Evolutionary conservation across 1,139 yeast genomes (phyloP), one percentile per base, ranked within the genome.

Genomic region (Saccharomyces pastorianus): DNA sequence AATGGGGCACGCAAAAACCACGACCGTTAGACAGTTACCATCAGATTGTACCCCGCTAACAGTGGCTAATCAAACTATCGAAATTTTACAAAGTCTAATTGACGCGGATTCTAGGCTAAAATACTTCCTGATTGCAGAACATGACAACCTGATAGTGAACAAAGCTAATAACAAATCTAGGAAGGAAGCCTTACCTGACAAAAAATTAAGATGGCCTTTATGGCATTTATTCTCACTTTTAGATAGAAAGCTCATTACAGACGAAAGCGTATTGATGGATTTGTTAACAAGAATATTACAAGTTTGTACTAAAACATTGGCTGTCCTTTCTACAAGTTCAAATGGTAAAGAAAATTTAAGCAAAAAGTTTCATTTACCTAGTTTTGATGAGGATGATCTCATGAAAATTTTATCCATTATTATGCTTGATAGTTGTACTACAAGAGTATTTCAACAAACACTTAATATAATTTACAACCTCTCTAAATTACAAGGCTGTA

Each of bases 391-490:
- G 49, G 72, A 76, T 46, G 84, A 85, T 59, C 74, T 88, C 64
- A 78, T 81, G 53, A 79, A 80, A 57, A 75, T 89, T 51, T 84
- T 88, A 20, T 79, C 83, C 41, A 81, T 89, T 47, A 75, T 91
- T 53, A 81, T 86, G n/a, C 82, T 95, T 1, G 88, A 88, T 65
- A 96, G 90, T 56, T 89, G 97, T 67, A 84, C 91, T 28, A 85
- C 89, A 60, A 80, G 85, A 47, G 90, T 95, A 0, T 90, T 90
- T 71, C 89, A 90, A 63, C 87, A 91, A 66, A 84, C 95, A 0
- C 77, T 91, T 51, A 82, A 88, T 58, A 83, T 91, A 1, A 88
- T 91, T 85, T 95, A 87, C 63, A 85, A 88, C 65, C 70, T 91
- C 54, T 81, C 89, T 0, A 74, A 77, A 20, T 72, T 89, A 42